A percentile compares a stretch with the other conserved stretches of the same genome.
phyloP scores from a whole-genome alignment of 495 filamentous ascomycete species.

The Podospora pseudopauciseta region DNA sequence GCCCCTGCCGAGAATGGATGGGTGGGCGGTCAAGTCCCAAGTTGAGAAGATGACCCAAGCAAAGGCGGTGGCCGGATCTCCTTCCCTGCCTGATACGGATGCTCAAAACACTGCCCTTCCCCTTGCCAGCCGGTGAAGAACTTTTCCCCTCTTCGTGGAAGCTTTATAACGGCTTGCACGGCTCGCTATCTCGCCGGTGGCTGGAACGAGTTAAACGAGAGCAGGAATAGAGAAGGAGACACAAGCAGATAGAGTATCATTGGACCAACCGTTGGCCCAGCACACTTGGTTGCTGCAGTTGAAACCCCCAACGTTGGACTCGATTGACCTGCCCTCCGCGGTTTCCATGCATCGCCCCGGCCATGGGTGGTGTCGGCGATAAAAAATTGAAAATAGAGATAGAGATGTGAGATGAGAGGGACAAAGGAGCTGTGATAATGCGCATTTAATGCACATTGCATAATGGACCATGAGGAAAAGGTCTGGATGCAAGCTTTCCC shows the following conservation, averaged over 20 bases:
- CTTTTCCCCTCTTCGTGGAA: background rate
- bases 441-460: background rate
- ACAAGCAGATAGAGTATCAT: background rate
- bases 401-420: background rate
- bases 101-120: background rate
- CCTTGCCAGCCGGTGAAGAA: background rate
- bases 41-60: background rate
- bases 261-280: background rate
- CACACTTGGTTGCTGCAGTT: background rate
- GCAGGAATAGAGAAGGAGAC: background rate
- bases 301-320: background rate
- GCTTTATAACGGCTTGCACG: background rate
- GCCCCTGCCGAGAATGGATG: background rate
- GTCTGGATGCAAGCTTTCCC: too few species aligned
- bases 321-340: background rate
- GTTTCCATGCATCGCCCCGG: background rate
- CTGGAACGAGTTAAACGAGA: background rate
- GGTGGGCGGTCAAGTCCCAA: constrained; percentile 5
- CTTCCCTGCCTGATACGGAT: background rate
- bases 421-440: background rate
- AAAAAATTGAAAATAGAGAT: background rate
- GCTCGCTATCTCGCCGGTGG: background rate
- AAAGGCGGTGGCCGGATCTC: constrained; percentile 8
- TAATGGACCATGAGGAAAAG: background rate
- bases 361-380: background rate